phyloP scores from a whole-genome alignment of 352 stramenopile species.

The Globisporangium recalcitrans region DNA sequence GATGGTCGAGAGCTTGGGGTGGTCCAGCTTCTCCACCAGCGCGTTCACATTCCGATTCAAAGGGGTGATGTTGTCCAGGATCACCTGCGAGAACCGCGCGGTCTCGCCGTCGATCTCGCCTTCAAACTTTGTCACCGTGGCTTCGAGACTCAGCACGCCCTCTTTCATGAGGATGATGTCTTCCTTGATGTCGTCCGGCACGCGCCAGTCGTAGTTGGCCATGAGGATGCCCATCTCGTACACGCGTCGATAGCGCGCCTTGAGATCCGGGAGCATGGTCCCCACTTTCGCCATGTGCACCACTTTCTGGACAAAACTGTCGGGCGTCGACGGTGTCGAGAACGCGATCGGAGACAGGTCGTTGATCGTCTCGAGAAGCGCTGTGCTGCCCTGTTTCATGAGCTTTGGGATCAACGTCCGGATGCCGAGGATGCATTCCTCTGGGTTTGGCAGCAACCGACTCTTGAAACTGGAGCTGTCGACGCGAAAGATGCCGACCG shows the following conservation, averaged over 20 bases:
- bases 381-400: slow-evolving; percentile 79
- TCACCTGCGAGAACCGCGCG: slow-evolving; percentile 85
- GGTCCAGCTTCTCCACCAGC: slow-evolving; percentile 80
- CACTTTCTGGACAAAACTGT: slow-evolving; percentile 86
- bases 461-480: slow-evolving; percentile 87
- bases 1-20: slow-evolving; percentile 71
- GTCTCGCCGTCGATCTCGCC: slow-evolving; percentile 90
- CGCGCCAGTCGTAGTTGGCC: slow-evolving; percentile 88
- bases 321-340: slow-evolving; percentile 55
- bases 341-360: slow-evolving; percentile 82
- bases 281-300: slow-evolving; percentile 82
- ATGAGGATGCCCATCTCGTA: slow-evolving; percentile 88
- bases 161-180: slow-evolving; percentile 93
- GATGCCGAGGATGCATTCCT: slow-evolving; percentile 85
- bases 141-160: slow-evolving; percentile 87
- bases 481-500: slow-evolving; percentile 91
- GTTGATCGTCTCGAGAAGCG: slow-evolving; percentile 80
- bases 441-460: slow-evolving; percentile 82
- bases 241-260: slow-evolving; percentile 66
- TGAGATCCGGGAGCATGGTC: slow-evolving; percentile 57
- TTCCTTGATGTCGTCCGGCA: slow-evolving; percentile 90
- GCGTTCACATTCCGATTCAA: slow-evolving; percentile 62
- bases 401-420: slow-evolving; percentile 82
- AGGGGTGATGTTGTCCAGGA: slow-evolving; percentile 84
- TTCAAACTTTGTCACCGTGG: slow-evolving; percentile 86